These are phyloP conservation scores for Populus tremula DNA, from an alignment of 345 rosid genomes.

Conservation along the genomic window DNA sequence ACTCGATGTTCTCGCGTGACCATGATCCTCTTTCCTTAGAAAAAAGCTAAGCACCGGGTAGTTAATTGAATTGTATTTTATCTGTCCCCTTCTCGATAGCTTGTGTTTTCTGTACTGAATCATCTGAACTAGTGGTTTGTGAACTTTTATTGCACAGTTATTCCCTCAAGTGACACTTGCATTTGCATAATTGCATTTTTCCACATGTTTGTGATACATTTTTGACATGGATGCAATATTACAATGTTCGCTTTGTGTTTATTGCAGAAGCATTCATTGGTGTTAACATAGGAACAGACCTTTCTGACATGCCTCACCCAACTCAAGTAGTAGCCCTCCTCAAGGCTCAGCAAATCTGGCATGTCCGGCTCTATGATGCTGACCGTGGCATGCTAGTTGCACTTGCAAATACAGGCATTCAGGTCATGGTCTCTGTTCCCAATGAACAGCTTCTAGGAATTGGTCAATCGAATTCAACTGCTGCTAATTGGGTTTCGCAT, in stretches of 20 bases:
- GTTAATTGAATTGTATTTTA: background rate
- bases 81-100: background rate
- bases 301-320: constrained; percentile 91
- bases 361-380: constrained; percentile 80
- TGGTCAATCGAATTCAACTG: constrained; percentile 96
- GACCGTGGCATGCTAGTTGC: constrained; percentile 84
- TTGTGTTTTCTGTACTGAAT: background rate
- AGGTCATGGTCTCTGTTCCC: constrained; percentile 85
- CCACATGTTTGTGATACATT: background rate
- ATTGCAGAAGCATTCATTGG: constrained; percentile 55
- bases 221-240: background rate
- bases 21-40: background rate
- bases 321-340: constrained; percentile 87
- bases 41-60: background rate
- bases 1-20: background rate
- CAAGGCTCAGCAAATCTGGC: constrained; percentile 71
- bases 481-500: constrained; percentile 94
- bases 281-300: constrained; percentile 85
- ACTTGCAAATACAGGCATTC: constrained; percentile 81
- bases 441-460: constrained; percentile 91
- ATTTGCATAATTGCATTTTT: background rate
- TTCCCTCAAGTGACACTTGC: background rate
- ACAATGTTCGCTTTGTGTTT: background rate
- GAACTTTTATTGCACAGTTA: background rate
- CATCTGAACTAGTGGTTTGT: background rate